phyloP scores from a whole-genome alignment of 208 protist genomes.

The Trypanosoma cruzi region DNA sequence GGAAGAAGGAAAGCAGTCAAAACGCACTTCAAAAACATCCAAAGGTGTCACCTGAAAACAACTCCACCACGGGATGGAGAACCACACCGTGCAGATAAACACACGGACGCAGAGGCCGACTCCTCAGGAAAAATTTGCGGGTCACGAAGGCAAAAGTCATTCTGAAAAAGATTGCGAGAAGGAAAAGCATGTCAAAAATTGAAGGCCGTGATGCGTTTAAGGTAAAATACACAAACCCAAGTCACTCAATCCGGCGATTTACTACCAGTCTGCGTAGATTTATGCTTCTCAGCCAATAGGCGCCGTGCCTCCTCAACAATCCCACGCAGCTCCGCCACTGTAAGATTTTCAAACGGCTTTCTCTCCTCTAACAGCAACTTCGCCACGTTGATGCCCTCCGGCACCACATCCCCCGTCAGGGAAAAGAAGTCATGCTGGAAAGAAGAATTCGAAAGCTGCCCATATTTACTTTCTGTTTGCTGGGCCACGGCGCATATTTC shows the following conservation, averaged over 20 bases:
- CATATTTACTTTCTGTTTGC: not conserved
- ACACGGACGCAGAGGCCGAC: too few relatives aligned
- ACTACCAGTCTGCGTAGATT: not conserved
- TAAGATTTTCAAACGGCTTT: slow-evolving; percentile 66
- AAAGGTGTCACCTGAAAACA: too few relatives aligned
- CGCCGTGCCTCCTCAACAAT: slow-evolving; percentile 69
- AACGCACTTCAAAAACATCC: too few relatives aligned
- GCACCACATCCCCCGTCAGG: not conserved
- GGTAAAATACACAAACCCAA: slow-evolving; percentile 16
- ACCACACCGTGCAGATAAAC: too few relatives aligned
- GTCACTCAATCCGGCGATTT: not conserved
- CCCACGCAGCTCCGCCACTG: slow-evolving; percentile 52
- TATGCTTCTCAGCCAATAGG: slow-evolving; percentile 15
- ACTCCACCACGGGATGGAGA: too few relatives aligned
- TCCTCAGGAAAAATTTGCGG: too few relatives aligned
- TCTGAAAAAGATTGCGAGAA: not conserved
- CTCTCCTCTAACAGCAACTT: slow-evolving; percentile 40
- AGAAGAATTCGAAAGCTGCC: too few relatives aligned
- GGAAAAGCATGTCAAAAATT: too few relatives aligned
- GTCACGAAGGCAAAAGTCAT: too few relatives aligned
- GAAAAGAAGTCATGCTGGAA: not conserved
- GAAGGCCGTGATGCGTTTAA: too few relatives aligned
- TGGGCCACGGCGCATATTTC: not conserved
- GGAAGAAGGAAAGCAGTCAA: too few relatives aligned
- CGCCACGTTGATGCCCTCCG: slow-evolving; percentile 11